phyloP scores from a whole-genome alignment of 345 rosid genomes.

The sweet orange (Citrus sinensis) region DVS_A1.0 CM039163.1:11736001-11736500 shows the following conservation, averaged over 20 bases:
- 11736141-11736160: constrained; percentile 63
- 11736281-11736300: not conserved
- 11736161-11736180: constrained; percentile 74
- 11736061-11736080: constrained; percentile 44
- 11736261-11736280: not conserved
- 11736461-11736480: not conserved
- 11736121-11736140: constrained; percentile 69
- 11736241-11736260: not conserved
- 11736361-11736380: not conserved
- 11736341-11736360: not conserved
- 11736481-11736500: not conserved
- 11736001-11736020: not conserved
- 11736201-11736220: not conserved
- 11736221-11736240: not conserved
- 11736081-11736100: constrained; percentile 69
- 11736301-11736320: not conserved
- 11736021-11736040: not conserved
- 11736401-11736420: not conserved
- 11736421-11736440: not conserved
- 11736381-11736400: not conserved
- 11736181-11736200: constrained; percentile 6
- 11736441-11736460: too few relatives aligned
- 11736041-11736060: not conserved
- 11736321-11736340: too few relatives aligned
- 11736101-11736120: constrained; percentile 69